A percentile compares a stretch with the other conserved stretches of the same genome.
These are phyloP conservation scores for Fusarium robinianum DNA, from an alignment of 2,329 filamentous ascomycete species.

Conservation along the genomic window DNA sequence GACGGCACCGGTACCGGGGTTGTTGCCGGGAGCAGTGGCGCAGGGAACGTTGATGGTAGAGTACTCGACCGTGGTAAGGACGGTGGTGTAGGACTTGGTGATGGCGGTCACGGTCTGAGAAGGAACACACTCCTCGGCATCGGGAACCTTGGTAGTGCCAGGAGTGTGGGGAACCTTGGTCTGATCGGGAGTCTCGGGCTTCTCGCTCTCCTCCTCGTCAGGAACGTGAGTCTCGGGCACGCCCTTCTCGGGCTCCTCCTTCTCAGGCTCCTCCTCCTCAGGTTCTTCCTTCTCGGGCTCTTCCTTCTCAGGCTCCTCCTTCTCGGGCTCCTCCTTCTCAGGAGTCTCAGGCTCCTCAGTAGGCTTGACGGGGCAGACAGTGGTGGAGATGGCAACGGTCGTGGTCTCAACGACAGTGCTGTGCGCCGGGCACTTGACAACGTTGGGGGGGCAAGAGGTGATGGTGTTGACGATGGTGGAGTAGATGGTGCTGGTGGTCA, in stretches of 20 bases:
- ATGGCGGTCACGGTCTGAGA: constrained; percentile 53
- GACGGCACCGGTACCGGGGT: constrained; percentile 26
- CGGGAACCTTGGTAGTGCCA: constrained; percentile 26
- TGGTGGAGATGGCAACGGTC: constrained; percentile 47
- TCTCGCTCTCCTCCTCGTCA: constrained; percentile 7
- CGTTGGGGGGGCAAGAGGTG: constrained; percentile 63
- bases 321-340: constrained; percentile 15
- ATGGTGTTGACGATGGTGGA: constrained; percentile 63
- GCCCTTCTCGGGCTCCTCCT: constrained; percentile 18
- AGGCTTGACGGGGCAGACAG: constrained; percentile 45
- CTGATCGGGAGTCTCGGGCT: constrained; percentile 14
- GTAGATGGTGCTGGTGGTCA: constrained; percentile 61
- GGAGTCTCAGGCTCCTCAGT: constrained; percentile 31
- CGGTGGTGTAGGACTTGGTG: constrained; percentile 61
- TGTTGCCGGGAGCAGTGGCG: constrained; percentile 19
- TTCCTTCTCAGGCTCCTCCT: constrained; percentile 9
- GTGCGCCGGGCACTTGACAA: constrained; percentile 64
- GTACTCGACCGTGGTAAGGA: constrained; percentile 60
- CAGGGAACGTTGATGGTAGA: constrained; percentile 42
- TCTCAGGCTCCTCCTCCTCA: constrained; percentile 19
- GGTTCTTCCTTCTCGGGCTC: constrained; percentile 14
- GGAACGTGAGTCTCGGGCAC: constrained; percentile 8
- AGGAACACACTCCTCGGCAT: constrained; percentile 32
- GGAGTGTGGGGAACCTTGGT: constrained; percentile 25
- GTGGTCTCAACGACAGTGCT: constrained; percentile 45